Conservation (phyloP, 2,329 filamentous ascomycete species). For the Leptographium flavum region DNA sequence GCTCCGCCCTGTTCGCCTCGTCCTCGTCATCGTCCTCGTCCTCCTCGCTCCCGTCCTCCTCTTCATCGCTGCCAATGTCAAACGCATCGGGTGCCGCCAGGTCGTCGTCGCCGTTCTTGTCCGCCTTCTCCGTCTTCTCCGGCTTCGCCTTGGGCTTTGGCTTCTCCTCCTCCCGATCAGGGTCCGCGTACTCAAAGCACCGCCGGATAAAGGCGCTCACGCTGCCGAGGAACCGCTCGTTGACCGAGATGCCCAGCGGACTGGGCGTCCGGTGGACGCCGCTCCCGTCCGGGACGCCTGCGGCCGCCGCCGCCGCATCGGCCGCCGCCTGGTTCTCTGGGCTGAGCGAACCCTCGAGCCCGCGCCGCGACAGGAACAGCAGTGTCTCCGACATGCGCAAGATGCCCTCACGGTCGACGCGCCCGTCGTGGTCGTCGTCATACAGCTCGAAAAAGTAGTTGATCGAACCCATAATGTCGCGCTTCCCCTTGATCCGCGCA, state of each 20-base stretch:
- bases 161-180: conserved; percentile 34
- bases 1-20: background rate
- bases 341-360: conserved; percentile 60
- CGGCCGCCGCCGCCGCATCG: conserved; percentile 1
- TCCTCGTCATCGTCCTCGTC: conserved; percentile 31
- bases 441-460: conserved; percentile 97
- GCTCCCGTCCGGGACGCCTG: too few relatives aligned
- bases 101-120: conserved; percentile 13
- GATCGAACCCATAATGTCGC: conserved; percentile 95
- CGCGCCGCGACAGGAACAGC: conserved; percentile 79
- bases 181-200: conserved; percentile 97
- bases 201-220: conserved; percentile 91
- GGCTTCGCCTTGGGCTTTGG: background rate
- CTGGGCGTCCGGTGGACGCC: conserved; percentile 14
- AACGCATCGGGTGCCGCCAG: conserved; percentile 40
- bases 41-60: conserved; percentile 37
- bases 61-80: conserved; percentile 60
- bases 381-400: conserved; percentile 86
- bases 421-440: conserved; percentile 82
- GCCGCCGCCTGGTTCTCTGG: conserved; percentile 46
- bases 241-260: conserved; percentile 45
- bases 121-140: background rate
- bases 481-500: conserved; percentile 79
- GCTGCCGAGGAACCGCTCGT: conserved; percentile 81
- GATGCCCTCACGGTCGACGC: conserved; percentile 89